A percentile compares a stretch with the other conserved stretches of the same genome.
Conservation (phyloP, 1,284 basidiomycete species). For the Polyporus tsugae region DNA sequence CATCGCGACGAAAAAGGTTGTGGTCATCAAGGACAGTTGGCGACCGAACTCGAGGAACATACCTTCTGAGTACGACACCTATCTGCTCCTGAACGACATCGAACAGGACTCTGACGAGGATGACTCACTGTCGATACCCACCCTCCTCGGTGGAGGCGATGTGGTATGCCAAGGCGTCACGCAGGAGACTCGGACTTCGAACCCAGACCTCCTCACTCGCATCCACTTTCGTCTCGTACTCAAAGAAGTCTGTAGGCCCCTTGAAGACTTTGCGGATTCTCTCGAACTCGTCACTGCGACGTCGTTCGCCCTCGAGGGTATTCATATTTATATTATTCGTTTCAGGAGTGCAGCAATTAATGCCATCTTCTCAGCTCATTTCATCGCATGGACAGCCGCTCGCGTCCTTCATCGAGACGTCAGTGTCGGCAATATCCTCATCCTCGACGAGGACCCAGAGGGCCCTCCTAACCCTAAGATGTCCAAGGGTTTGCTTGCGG, state of each 20-base stretch:
- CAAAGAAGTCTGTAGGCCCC: constrained; percentile 3
- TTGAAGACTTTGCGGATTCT: background rate
- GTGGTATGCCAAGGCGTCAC: background rate
- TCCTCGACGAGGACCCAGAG: background rate
- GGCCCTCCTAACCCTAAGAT: background rate
- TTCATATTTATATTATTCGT: background rate
- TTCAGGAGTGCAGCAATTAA: background rate
- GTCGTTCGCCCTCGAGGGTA: background rate
- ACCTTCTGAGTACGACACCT: constrained; percentile 2
- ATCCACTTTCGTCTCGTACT: background rate
- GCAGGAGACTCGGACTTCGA: background rate
- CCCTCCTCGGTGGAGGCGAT: background rate
- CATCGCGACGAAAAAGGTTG: background rate
- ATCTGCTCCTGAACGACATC: background rate
- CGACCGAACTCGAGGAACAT: background rate
- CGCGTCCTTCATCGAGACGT: constrained; percentile 24
- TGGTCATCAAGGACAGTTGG: constrained; percentile 17
- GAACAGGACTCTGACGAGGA: too few species aligned
- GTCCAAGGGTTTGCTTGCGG: constrained; percentile 1
- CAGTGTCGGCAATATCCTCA: constrained; percentile 23
- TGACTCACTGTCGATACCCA: background rate
- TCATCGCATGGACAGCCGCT: constrained; percentile 4
- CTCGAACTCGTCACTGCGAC: background rate
- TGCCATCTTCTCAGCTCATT: constrained; percentile 10
- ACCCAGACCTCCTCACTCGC: background rate